phyloP scores from a whole-genome alignment of 345 rosid species.

The Acer campestre region DNA sequence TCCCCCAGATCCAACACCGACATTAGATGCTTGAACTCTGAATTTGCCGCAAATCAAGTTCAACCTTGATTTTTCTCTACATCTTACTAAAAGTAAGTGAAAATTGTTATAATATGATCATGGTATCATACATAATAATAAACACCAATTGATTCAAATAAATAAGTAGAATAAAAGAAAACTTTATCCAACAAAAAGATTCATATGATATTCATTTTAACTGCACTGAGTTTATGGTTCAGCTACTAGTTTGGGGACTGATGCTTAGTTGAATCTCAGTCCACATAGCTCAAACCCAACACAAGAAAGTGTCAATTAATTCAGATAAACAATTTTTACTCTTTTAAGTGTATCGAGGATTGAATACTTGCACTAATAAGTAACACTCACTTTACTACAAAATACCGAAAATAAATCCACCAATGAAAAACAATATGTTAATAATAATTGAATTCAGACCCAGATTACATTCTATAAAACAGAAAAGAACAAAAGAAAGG shows the following conservation, averaged over 20 bases:
- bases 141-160: not conserved
- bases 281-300: slow-evolving; percentile 1
- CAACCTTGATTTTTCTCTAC: slow-evolving; percentile 49
- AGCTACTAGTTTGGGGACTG: no score
- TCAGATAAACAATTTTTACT: not conserved
- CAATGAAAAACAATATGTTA: no score
- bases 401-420: no score
- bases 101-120: slow-evolving; percentile 7
- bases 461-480: not conserved
- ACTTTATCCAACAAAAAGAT: not conserved
- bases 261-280: not conserved
- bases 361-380: no score
- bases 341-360: not conserved
- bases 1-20: slow-evolving; percentile 72
- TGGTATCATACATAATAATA: not conserved
- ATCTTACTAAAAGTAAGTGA: slow-evolving; percentile 61
- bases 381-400: not conserved
- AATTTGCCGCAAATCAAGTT: slow-evolving; percentile 32
- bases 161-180: not conserved
- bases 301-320: not conserved
- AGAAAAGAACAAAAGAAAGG: not conserved
- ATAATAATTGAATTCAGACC: no score
- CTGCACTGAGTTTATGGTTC: no score
- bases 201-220: no score
- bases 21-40: slow-evolving; percentile 66